A percentile compares a stretch with the other conserved stretches of the same genome.
These are phyloP conservation scores for Cubamyces sp. DNA, from an alignment of 768 basidiomycete species.

Conservation along the genomic window DNA sequence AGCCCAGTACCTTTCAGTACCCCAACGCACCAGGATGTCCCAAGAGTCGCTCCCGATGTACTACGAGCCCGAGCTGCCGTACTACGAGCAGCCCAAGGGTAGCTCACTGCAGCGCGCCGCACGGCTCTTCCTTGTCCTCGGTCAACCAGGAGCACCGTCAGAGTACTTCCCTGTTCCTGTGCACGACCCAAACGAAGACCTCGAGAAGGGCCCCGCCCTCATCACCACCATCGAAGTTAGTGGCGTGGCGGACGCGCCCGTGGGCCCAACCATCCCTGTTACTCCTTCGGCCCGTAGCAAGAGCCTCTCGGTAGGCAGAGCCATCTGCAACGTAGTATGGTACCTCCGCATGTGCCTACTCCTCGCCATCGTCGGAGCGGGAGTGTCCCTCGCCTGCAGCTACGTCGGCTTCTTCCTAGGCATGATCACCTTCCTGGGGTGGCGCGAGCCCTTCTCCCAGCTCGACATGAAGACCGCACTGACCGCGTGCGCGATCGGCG, in stretches of 20 bases:
- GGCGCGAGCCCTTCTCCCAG: neutral
- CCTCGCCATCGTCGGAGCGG: conserved; percentile 1
- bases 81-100: neutral
- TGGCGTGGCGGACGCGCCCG: neutral
- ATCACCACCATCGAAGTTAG: neutral
- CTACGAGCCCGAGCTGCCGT: neutral
- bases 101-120: neutral
- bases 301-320: neutral
- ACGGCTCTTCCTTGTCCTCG: conserved; percentile 3
- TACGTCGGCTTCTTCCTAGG: neutral
- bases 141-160: neutral
- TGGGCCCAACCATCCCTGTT: neutral
- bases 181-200: neutral
- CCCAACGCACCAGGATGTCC: neutral
- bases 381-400: neutral
- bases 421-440: neutral
- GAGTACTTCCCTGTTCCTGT: neutral
- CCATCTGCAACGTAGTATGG: neutral
- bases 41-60: conserved; percentile 2
- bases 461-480: neutral
- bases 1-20: neutral
- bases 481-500: conserved; percentile 3
- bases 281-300: neutral
- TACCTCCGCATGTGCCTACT: conserved; percentile 1
- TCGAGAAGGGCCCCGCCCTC: neutral